These are phyloP conservation scores for Torulaspora delbrueckii DNA, from an alignment of 805 yeast genomes.

Conservation along the genomic window DNA sequence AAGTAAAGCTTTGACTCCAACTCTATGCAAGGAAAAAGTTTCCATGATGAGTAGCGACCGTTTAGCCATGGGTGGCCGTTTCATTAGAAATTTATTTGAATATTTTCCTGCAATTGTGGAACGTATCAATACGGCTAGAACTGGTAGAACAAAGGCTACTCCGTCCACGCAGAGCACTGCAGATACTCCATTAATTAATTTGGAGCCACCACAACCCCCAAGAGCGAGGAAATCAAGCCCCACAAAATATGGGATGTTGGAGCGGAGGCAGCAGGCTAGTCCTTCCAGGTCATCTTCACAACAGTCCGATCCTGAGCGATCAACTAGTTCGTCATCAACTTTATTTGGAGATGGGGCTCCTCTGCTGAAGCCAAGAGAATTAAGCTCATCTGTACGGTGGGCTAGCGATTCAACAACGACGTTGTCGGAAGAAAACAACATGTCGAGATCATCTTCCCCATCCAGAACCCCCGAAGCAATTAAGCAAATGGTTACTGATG, in stretches of 20 bases:
- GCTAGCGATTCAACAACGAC: constrained; percentile 18
- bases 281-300: constrained; percentile 10
- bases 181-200: neutral
- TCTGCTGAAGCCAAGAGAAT: constrained; percentile 11
- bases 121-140: constrained; percentile 13
- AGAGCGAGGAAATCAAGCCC: constrained; percentile 30
- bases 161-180: neutral
- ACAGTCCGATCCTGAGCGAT: neutral
- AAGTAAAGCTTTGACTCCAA: constrained; percentile 48
- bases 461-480: constrained; percentile 14
- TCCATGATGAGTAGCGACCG: constrained; percentile 43
- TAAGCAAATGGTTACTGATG: constrained; percentile 21
- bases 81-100: constrained; percentile 48
- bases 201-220: constrained; percentile 22
- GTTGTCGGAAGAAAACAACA: constrained; percentile 12
- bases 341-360: constrained; percentile 11
- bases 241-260: constrained; percentile 8
- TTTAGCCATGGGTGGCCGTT: constrained; percentile 48
- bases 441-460: constrained; percentile 15
- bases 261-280: constrained; percentile 13
- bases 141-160: constrained; percentile 7
- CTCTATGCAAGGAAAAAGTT: constrained; percentile 50
- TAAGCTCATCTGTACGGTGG: constrained; percentile 16
- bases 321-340: constrained; percentile 13
- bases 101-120: constrained; percentile 41